Conservation (phyloP, 2,329 filamentous ascomycete genomes). For the Periconia sp. region DNA sequence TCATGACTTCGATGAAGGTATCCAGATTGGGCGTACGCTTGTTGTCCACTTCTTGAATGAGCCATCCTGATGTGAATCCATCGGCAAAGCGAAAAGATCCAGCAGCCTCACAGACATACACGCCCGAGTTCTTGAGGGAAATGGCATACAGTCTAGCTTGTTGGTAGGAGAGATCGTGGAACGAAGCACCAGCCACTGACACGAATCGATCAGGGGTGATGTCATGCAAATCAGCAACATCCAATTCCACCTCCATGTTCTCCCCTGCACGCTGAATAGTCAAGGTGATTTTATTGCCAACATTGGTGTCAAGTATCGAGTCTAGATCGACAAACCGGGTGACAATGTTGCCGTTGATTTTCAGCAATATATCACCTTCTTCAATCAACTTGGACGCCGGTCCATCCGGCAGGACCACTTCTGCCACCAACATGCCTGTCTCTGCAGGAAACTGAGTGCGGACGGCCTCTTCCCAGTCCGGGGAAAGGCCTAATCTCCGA, state of each 20-base stretch:
- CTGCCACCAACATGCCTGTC: constrained; percentile 94
- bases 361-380: constrained; percentile 90
- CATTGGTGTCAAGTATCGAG: constrained; percentile 85
- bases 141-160: constrained; percentile 96
- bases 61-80: constrained; percentile 86
- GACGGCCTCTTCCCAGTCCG: constrained; percentile 83
- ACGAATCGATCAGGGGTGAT: constrained; percentile 97
- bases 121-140: constrained; percentile 72
- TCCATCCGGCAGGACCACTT: constrained; percentile 89
- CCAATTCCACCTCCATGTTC: constrained; percentile 80
- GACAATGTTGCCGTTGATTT: constrained; percentile 89
- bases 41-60: constrained; percentile 90
- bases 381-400: constrained; percentile 85
- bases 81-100: constrained; percentile 93
- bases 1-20: constrained; percentile 89
- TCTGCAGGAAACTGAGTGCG: constrained; percentile 85
- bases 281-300: constrained; percentile 75
- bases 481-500: constrained; percentile 78
- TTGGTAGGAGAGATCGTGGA: constrained; percentile 96
- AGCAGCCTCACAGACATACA: constrained; percentile 92
- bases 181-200: constrained; percentile 88
- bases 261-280: constrained; percentile 86
- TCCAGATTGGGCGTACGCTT: constrained; percentile 86
- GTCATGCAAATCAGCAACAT: constrained; percentile 84
- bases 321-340: constrained; percentile 92